These are phyloP conservation scores for Ophiostoma ips DNA, from an alignment of 2,329 filamentous ascomycete species.

Conservation along the genomic window DNA sequence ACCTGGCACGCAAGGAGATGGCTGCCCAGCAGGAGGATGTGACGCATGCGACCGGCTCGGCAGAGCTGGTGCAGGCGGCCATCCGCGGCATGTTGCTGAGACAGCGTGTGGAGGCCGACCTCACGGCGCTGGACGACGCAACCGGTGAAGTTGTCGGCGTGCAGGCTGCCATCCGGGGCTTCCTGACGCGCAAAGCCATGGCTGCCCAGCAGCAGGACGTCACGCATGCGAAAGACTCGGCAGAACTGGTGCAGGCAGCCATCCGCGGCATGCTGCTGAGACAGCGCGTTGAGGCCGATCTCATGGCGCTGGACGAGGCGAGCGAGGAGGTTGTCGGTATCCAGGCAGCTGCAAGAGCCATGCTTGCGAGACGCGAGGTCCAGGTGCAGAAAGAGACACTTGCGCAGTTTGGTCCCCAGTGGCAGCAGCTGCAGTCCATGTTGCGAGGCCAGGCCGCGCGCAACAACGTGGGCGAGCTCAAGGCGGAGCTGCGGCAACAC, in stretches of 20 bases:
- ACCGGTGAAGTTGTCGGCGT: constrained; percentile 37
- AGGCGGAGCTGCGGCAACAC: constrained; percentile 34
- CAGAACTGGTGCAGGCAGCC: constrained; percentile 49
- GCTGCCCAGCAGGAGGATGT: constrained; percentile 42
- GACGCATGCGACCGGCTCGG: constrained; percentile 34
- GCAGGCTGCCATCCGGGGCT: constrained; percentile 53
- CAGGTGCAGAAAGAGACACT: constrained; percentile 37
- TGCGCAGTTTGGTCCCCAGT: constrained; percentile 32
- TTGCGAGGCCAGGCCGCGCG: constrained; percentile 36
- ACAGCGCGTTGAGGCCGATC: constrained; percentile 38
- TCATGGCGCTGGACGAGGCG: constrained; percentile 36
- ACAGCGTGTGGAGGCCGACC: constrained; percentile 38
- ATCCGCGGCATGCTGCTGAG: constrained; percentile 54
- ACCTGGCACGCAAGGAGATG: constrained; percentile 46
- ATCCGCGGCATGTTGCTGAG: constrained; percentile 54
- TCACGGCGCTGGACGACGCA: constrained; percentile 36
- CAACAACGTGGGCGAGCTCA: constrained; percentile 28
- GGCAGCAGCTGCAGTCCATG: constrained; percentile 35
- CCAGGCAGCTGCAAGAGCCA: constrained; percentile 53
- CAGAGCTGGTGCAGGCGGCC: constrained; percentile 49
- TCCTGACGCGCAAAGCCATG: constrained; percentile 27
- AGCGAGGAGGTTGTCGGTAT: constrained; percentile 37
- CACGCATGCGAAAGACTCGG: constrained; percentile 33
- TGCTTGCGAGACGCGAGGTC: constrained; percentile 42
- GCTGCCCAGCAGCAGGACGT: constrained; percentile 42